Percentiles rank a stretch among this genome's conserved stretches.
Conservation (phyloP, 2,329 filamentous ascomycete species). For the Neonectria ditissima region DNA sequence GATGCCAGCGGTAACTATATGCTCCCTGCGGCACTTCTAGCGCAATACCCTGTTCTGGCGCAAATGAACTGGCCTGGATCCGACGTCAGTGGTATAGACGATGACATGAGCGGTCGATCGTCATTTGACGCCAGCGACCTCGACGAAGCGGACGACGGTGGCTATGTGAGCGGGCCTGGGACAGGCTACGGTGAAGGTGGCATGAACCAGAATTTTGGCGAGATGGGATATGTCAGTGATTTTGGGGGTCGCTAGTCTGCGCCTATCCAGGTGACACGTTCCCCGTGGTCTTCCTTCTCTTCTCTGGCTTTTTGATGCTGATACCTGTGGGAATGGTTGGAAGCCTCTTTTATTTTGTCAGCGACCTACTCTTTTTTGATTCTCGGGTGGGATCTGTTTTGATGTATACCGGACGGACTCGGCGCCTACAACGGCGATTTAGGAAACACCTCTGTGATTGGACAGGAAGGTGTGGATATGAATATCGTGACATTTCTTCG, state of each 20-base stretch:
- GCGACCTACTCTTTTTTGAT: slow-evolving; percentile 20
- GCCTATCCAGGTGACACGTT: slow-evolving; percentile 9
- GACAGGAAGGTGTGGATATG: slow-evolving; percentile 27
- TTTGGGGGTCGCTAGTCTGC: slow-evolving; percentile 42
- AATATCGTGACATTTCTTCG: slow-evolving; percentile 26
- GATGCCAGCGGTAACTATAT: slow-evolving; percentile 70
- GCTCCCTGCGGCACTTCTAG: slow-evolving; percentile 87
- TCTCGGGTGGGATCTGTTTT: slow-evolving; percentile 18
- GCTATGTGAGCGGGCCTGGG: slow-evolving; percentile 73
- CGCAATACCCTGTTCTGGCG: slow-evolving; percentile 94
- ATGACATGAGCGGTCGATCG: slow-evolving; percentile 81
- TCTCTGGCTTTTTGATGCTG: slow-evolving; percentile 10
- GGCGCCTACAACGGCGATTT: slow-evolving; percentile 33
- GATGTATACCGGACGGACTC: slow-evolving; percentile 27
- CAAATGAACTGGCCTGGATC: slow-evolving; percentile 82
- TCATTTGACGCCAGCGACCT: slow-evolving; percentile 87
- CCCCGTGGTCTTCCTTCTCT: slow-evolving; percentile 19
- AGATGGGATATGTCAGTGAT: slow-evolving; percentile 47
- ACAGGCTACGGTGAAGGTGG: slow-evolving; percentile 69
- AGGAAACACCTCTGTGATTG: slow-evolving; percentile 25
- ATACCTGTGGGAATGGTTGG: slow-evolving; percentile 11
- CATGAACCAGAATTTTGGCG: slow-evolving; percentile 64
- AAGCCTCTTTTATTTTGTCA: slow-evolving; percentile 26
- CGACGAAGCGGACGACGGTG: slow-evolving; percentile 78
- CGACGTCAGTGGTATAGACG: slow-evolving; percentile 77